A percentile compares a stretch with the other conserved stretches of the same genome.
Evolutionary conservation across 2,329 filamentous ascomycete genomes (phyloP).

Genomic region (Aureobasidium sp.): DNA sequence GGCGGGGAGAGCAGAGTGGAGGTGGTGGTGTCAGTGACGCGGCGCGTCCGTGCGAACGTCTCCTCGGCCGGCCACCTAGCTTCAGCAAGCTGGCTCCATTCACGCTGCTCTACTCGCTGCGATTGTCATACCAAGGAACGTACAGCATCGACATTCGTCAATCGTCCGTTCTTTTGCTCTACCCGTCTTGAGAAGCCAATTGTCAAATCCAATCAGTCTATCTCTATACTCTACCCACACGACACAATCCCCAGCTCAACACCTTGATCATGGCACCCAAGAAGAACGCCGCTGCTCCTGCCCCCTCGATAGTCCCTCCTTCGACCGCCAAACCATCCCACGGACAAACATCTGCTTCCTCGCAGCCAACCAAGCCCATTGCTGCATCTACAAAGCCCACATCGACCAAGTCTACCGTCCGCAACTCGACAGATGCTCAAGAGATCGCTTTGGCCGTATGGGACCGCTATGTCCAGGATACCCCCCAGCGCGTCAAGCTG

Average conservation of each 20-base stretch:
- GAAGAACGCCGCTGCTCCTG: conserved; percentile 22
- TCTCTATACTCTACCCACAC: neutral
- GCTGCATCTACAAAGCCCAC: conserved; percentile 22
- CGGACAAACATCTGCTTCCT: conserved; percentile 21
- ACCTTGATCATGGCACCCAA: conserved; percentile 25
- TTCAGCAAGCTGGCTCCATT: conserved; percentile 6
- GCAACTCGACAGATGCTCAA: conserved; percentile 33
- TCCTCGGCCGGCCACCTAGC: neutral
- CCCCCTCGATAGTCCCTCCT: conserved; percentile 22
- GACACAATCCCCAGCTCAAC: neutral
- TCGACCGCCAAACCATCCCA: conserved; percentile 21
- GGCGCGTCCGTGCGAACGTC: neutral
- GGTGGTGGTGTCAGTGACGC: neutral
- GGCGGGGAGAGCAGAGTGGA: neutral
- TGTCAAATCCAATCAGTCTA: neutral
- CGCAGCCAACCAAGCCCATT: conserved; percentile 21
- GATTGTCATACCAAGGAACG: neutral
- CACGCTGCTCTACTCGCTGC: neutral
- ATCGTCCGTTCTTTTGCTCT: neutral
- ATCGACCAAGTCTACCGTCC: conserved; percentile 17
- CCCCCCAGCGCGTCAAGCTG: conserved; percentile 84
- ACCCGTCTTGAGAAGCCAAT: neutral
- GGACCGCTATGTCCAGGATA: conserved; percentile 71
- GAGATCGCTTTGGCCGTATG: conserved; percentile 65
- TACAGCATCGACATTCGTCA: neutral